Conservation (phyloP, 208 protist species). For the Crithidia acanthocephali region DNA sequence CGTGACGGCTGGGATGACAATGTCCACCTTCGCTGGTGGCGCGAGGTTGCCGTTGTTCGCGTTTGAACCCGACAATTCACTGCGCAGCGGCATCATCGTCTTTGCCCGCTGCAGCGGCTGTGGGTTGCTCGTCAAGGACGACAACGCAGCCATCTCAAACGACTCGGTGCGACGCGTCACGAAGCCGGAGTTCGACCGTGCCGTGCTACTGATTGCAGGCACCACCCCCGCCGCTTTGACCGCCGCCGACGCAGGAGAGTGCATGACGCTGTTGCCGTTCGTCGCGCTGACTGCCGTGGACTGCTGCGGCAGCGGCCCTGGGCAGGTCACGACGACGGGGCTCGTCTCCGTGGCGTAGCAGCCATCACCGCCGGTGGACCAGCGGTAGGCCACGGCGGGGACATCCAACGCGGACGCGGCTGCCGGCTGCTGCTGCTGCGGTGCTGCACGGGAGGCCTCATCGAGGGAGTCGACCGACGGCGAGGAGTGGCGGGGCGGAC, state of each 20-base stretch:
- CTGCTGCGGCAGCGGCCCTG: neutral
- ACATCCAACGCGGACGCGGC: neutral
- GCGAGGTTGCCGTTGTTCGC: neutral
- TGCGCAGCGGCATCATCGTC: constrained; percentile 1
- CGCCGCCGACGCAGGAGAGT: constrained; percentile 1
- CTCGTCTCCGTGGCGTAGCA: constrained; percentile 15
- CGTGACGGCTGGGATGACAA: constrained; percentile 61
- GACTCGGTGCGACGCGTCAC: constrained; percentile 17
- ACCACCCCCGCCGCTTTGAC: neutral
- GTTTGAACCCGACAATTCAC: neutral
- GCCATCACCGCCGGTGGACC: constrained; percentile 11
- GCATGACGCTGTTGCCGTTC: neutral
- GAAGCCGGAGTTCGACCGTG: constrained; percentile 4
- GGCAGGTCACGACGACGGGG: neutral
- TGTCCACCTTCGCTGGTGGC: constrained; percentile 10
- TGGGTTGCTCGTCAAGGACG: neutral
- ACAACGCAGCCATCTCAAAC: constrained; percentile 8
- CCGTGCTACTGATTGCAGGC: neutral
- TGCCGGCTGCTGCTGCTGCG: neutral
- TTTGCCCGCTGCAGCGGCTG: constrained; percentile 12
- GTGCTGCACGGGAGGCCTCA: neutral
- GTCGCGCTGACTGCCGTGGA: neutral
- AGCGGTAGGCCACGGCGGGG: constrained; percentile 18
- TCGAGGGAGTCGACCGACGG: neutral
- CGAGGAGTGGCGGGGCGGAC: neutral